phyloP scores from a whole-genome alignment of 257 asterid species.

The Primulina huaijiensis region DNA sequence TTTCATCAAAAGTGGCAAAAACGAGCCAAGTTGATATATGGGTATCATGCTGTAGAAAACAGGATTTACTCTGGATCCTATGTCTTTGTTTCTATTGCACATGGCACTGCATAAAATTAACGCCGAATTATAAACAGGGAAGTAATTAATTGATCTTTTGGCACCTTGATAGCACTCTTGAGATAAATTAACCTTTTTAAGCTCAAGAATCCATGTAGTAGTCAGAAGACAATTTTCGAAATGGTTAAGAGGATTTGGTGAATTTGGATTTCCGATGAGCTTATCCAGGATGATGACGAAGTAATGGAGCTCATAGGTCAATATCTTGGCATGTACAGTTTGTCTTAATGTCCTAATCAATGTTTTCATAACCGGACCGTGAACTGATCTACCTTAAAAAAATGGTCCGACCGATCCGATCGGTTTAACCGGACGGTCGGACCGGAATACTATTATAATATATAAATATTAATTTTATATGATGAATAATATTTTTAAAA shows the following conservation, averaged over 20 bases:
- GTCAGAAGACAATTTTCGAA: not conserved
- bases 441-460: too few relatives aligned
- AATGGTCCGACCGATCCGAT: too few relatives aligned
- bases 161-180: not conserved
- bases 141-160: slow-evolving; percentile 4
- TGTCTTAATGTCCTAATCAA: not conserved
- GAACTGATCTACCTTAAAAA: too few relatives aligned
- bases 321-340: not conserved
- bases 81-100: slow-evolving; percentile 13
- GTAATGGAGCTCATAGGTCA: slow-evolving; percentile 3
- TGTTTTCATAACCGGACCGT: too few relatives aligned
- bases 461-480: too few relatives aligned
- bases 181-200: slow-evolving; percentile 9
- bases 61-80: slow-evolving; percentile 14
- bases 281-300: slow-evolving; percentile 10
- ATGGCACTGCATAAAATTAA: slow-evolving; percentile 1
- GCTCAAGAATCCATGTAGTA: slow-evolving; percentile 1
- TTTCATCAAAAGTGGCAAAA: slow-evolving; percentile 5
- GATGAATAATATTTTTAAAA: too few relatives aligned
- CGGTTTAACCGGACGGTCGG: too few relatives aligned
- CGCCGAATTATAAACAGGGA: not conserved
- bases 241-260: slow-evolving; percentile 12
- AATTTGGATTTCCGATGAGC: slow-evolving; percentile 13
- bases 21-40: slow-evolving; percentile 3
- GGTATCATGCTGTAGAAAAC: slow-evolving; percentile 3